A percentile compares a stretch with the other conserved stretches of the same genome.
Evolutionary conservation across 139 green algal genomes (phyloP).

Genomic region (Closterium sp.): DNA sequence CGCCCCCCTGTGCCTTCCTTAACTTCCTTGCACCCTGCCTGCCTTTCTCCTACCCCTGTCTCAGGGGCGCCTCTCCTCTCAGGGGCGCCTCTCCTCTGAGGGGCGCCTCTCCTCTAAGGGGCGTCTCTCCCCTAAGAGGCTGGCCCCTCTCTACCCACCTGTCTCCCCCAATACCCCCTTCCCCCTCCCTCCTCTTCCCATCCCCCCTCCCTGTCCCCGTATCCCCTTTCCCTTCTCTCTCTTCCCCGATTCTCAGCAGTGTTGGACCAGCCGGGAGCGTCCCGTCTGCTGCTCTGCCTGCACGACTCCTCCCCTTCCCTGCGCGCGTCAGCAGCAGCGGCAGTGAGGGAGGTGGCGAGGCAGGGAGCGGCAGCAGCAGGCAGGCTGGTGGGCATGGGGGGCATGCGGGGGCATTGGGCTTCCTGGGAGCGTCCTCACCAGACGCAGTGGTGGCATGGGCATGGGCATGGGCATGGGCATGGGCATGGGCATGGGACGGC

Average conservation of each 20-base stretch:
- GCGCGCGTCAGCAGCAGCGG: no score
- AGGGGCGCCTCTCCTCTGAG: no score
- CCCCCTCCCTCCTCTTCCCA: no score
- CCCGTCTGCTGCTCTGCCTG: slow-evolving; percentile 80
- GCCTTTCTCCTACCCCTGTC: not conserved
- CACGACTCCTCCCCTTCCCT: no score
- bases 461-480: no score
- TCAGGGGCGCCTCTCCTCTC: no score
- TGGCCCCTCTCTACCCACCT: no score
- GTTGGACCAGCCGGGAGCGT: slow-evolving; percentile 79
- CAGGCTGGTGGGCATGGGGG: slow-evolving; percentile 79
- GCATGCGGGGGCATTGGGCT: slow-evolving; percentile 46
- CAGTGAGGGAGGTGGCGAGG: not conserved
- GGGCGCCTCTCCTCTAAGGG: no score
- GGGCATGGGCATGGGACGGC: no score
- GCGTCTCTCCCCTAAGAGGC: no score
- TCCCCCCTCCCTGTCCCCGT: not conserved
- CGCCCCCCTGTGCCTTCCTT: not conserved
- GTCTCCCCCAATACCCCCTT: not conserved
- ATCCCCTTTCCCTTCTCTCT: not conserved
- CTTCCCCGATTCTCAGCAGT: slow-evolving; percentile 57
- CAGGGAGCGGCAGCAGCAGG: slow-evolving; percentile 70
- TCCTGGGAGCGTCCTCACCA: no score
- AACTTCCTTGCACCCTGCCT: not conserved
- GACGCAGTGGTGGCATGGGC: no score